Evolutionary conservation across 228 moss, liverwort and hornwort genomes (phyloP).

Genomic region (Sphagnum magellanicum): DNA sequence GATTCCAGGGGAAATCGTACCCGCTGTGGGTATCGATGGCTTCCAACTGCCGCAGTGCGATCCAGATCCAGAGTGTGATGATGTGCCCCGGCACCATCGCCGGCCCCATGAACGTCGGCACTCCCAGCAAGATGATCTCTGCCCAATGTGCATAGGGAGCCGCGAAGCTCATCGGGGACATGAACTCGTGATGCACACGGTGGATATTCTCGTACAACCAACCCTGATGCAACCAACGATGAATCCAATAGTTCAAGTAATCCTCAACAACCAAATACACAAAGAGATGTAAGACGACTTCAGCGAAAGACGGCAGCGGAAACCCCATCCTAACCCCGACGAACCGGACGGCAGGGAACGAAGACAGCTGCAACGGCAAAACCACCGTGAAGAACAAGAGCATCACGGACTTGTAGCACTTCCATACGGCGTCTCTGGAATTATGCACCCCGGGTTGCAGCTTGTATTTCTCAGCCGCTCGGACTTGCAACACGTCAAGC

Average conservation of each 20-base stretch:
- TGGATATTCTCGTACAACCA: conserved; percentile 85
- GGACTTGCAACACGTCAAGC: conserved; percentile 62
- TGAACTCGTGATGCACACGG: conserved; percentile 71
- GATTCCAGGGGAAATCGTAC: conserved; percentile 87
- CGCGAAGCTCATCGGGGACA: conserved; percentile 74
- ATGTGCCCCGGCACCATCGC: conserved; percentile 80
- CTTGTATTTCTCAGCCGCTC: conserved; percentile 66
- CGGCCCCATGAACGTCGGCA: conserved; percentile 76
- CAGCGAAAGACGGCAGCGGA: conserved; percentile 55
- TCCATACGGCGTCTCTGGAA: conserved; percentile 36
- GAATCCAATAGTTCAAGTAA: conserved; percentile 75
- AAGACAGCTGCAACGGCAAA: conserved; percentile 69
- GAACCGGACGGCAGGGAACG: conserved; percentile 58
- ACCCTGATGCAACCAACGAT: conserved; percentile 71
- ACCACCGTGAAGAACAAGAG: conserved; percentile 65
- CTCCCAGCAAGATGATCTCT: conserved; percentile 65
- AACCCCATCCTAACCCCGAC: conserved; percentile 47
- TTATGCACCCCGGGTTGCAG: conserved; percentile 88
- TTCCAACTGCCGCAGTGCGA: conserved; percentile 79
- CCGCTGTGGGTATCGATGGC: conserved; percentile 91
- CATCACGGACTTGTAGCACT: conserved; percentile 69
- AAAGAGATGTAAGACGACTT: conserved; percentile 39
- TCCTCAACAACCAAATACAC: conserved; percentile 65
- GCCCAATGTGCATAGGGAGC: conserved; percentile 72
- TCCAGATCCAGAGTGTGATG: conserved; percentile 78